Conservation (phyloP, 2,329 filamentous ascomycete genomes). For the Fusarium annulatum region DNA sequence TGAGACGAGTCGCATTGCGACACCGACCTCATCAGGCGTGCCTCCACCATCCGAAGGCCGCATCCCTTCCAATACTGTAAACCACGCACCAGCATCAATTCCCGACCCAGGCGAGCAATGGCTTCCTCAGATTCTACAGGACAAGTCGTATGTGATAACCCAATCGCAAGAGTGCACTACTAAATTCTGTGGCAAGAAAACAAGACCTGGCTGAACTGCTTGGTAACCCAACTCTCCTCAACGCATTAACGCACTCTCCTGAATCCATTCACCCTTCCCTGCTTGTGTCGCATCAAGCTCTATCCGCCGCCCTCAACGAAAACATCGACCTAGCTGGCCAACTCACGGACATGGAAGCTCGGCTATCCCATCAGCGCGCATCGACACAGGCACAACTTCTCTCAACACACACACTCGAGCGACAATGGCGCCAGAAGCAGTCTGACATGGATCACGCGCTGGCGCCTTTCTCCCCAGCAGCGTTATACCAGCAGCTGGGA, state of each 20-base stretch:
- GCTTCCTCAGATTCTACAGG: constrained; percentile 80
- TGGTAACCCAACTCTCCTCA: constrained; percentile 72
- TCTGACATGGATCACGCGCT: constrained; percentile 88
- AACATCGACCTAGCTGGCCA: constrained; percentile 78
- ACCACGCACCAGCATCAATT: constrained; percentile 51
- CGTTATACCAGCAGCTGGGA: constrained; percentile 83
- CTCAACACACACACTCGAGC: constrained; percentile 84
- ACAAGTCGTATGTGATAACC: constrained; percentile 76
- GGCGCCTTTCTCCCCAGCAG: constrained; percentile 85
- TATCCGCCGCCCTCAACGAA: constrained; percentile 73
- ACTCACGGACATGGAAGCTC: constrained; percentile 69
- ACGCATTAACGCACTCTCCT: constrained; percentile 76
- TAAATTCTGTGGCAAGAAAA: constrained; percentile 64
- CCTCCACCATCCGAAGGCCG: constrained; percentile 55
- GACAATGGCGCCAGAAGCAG: constrained; percentile 92
- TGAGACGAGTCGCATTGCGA: constrained; percentile 74
- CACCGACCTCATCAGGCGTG: constrained; percentile 64
- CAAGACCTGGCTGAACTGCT: constrained; percentile 80
- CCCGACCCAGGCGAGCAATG: constrained; percentile 76
- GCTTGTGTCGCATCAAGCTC: constrained; percentile 69
- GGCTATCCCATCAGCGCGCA: constrained; percentile 70
- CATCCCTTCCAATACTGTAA: constrained; percentile 25
- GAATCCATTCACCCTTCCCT: constrained; percentile 79
- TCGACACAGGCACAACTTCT: constrained; percentile 84
- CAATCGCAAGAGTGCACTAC: constrained; percentile 9